Evolutionary conservation across 352 stramenopile genomes (phyloP).

Genomic region (Globisporangium takayamanum): DNA sequence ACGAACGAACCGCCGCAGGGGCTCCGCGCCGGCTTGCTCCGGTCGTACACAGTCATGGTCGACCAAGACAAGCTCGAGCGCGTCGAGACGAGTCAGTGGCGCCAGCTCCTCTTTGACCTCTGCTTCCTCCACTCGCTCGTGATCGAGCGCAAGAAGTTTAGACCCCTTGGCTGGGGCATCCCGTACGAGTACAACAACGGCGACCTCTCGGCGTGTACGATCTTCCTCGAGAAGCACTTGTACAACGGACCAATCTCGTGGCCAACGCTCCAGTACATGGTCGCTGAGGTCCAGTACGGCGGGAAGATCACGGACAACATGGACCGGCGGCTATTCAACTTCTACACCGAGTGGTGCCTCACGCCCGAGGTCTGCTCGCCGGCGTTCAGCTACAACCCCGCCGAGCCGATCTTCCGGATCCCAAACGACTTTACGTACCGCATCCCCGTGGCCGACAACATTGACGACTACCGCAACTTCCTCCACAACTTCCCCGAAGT

Average conservation of each 20-base stretch:
- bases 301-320: constrained; percentile 99
- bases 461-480: constrained; percentile 95
- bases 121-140: constrained; percentile 98
- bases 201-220: constrained; percentile 95
- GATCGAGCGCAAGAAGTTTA: constrained; percentile 98
- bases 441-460: constrained; percentile 89
- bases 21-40: constrained; percentile 91
- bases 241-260: constrained; percentile 98
- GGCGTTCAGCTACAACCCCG: constrained; percentile 94
- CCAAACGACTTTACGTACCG: constrained; percentile 96
- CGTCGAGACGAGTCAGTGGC: constrained; percentile 95
- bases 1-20: constrained; percentile 97
- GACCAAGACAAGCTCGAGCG: constrained; percentile 97
- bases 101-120: constrained; percentile 95
- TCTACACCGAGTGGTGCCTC: constrained; percentile 96
- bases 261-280: constrained; percentile 98
- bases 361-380: constrained; percentile 75
- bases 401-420: constrained; percentile 93
- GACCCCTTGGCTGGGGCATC: constrained; percentile 96
- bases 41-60: constrained; percentile 98
- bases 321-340: constrained; percentile 96
- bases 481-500: constrained; percentile 94
- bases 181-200: constrained; percentile 99
- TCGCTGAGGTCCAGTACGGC: constrained; percentile 97
- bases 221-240: constrained; percentile 98